Conservation (phyloP, 1,284 basidiomycete species). For the Omphalotus olearius region DNA sequence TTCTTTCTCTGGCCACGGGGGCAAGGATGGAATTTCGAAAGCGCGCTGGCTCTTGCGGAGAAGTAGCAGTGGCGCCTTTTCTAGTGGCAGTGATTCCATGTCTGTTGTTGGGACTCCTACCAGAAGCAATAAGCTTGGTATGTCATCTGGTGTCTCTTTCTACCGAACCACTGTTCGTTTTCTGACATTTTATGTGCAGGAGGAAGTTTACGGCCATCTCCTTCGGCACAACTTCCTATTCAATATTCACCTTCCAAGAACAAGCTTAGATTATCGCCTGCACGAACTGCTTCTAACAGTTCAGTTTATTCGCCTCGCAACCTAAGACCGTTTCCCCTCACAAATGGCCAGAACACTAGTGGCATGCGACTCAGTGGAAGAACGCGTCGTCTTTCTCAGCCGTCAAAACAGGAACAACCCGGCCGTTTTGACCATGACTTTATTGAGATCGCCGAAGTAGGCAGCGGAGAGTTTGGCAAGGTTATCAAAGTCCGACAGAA, state of each 20-base stretch:
- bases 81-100: constrained; percentile 60
- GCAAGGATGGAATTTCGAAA: constrained; percentile 29
- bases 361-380: constrained; percentile 11
- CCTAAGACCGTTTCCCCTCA: constrained; percentile 21
- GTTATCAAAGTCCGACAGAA: constrained; percentile 88
- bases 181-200: constrained; percentile 14
- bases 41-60: constrained; percentile 64
- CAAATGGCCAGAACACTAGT: constrained; percentile 15
- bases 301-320: constrained; percentile 34
- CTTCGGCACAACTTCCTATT: constrained; percentile 39
- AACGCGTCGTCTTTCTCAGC: constrained; percentile 26
- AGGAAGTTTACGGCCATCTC: constrained; percentile 46
- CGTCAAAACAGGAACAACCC: constrained; percentile 38
- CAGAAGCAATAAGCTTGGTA: constrained; percentile 34
- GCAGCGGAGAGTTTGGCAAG: constrained; percentile 92
- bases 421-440: constrained; percentile 79
- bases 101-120: constrained; percentile 65
- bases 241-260: constrained; percentile 44
- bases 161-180: constrained; percentile 13
- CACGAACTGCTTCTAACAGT: constrained; percentile 44
- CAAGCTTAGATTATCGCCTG: constrained; percentile 32
- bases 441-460: constrained; percentile 77
- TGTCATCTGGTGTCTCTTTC: constrained; percentile 18
- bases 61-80: constrained; percentile 75
- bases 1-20: constrained; percentile 21